Evolutionary conservation across 257 asterid genomes (phyloP), one percentile per base, ranked within the genome.

Genomic region (Ligustrum vulgare): DNA sequence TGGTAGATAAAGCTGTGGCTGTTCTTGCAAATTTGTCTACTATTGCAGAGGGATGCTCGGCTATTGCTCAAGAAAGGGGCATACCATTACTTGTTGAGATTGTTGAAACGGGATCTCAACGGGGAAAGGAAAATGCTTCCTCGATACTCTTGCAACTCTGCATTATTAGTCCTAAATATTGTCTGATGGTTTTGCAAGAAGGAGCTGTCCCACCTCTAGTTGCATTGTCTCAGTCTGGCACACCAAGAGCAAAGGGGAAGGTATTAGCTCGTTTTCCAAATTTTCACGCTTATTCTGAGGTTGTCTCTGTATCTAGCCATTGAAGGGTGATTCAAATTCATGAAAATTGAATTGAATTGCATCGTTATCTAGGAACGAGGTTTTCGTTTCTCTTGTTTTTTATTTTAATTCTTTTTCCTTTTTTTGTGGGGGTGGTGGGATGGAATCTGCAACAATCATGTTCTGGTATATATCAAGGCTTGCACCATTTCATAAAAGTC

Each of bases 141-240:
- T 86, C 98, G 5, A 83, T 87, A 76, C 82, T 93, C 43, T 82
- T 95, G 86, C 99, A 95, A 77, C 78, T 95, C 69, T 95, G 98
- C 82, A 78, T 91, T 64, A 86, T 75, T 78, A 93, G 89, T 79
- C 13, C 87, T 31, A 89, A 89, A 80, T 82, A 83, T 77, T 89
- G 98, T 78, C 88, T 88, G 73, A 86, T 86, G 68, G 91, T 95
- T 78, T 81, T 95, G 87, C 97, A 88, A 80, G 99, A 95, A 86
- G 99, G 99, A 35, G 99, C 96, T 16, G 98, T 95, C 71, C 99
- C 99, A 6, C 97, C 99, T 66, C 97, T 95, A 7, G 98, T 95
- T 3, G 92, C 96, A 8, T 81, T 95, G 83, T 88, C 99, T 32
- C 99, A 87, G 80, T 85, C 93, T 2, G 99, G 99, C 34, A 89